Base-by-base conservation (phyloP, 805 yeast genomes). In the Yarrowia keelungensis region DNA sequence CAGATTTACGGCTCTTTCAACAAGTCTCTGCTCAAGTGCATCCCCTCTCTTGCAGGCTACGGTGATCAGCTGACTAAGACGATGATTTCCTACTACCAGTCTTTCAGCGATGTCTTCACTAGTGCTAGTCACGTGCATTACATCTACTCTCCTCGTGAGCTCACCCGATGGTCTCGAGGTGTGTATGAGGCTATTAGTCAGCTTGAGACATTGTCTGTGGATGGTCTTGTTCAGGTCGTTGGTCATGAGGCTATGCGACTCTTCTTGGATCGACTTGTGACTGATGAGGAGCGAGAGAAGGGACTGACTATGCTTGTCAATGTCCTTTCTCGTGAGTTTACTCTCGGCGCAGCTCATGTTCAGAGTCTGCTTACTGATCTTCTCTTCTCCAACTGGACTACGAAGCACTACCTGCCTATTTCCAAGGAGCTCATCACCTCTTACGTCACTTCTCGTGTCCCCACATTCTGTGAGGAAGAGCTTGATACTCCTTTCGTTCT, bases 91-190 rank as follows among this genome's bases (percentile, higher is more conserved):
- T 81, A 91, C 0, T 93, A 90, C 75, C 82, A 79, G 51, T 45
- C 50, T 1, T 59, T 59, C 51, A 59, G 65, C 9, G 51, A 36
- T 5, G 51, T 59, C 3, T 59, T 59, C 42, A 47, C 45, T 22
- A 32, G 45, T 39, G 59, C 59, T 4, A 53, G 42, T 4, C 85
- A 82, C 39, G 79, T 85, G 0, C 94, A 90, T 74, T 91, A 92
- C 73, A 79, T 91, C 0, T 89, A 89, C 75, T 88, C 96, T 26
- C 98, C 98, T 0, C 86, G 98, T 76, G 98, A 93, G 75, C 81
- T 93, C 14, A 92, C 98, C 0, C 80, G 98, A 69, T 91, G 97
- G 96, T 81, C 86, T 1, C 82, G 89, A 69, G 97, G 97, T n/a
- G 77, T 93, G 0, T 82, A 85, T 56, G 84, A 83, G 43, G 86